Percentiles rank a stretch among this genome's conserved stretches.
phyloP scores from a whole-genome alignment of 1,284 basidiomycete species.

The Cutaneotrichosporon cutaneum region DNA sequence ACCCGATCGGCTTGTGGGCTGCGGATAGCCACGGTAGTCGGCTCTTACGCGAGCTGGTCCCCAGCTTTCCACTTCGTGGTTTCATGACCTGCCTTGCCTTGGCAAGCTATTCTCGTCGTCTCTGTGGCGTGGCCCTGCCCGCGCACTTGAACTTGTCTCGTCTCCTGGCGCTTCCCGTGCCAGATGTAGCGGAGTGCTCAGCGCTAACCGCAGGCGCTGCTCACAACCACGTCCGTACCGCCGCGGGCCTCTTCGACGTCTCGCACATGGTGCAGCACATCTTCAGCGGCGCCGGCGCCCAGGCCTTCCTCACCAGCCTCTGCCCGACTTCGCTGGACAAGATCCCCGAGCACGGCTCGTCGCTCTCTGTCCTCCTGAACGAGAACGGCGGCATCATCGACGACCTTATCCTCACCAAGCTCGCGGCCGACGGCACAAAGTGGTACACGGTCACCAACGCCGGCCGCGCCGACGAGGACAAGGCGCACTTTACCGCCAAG shows the following conservation, averaged over 20 bases:
- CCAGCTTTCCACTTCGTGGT: no score
- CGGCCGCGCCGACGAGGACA: slow-evolving; percentile 75
- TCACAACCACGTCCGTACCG: slow-evolving; percentile 83
- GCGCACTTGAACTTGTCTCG: no score
- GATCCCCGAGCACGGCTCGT: slow-evolving; percentile 68
- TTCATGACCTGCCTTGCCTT: no score
- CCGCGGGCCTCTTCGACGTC: slow-evolving; percentile 91
- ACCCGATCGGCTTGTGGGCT: not conserved
- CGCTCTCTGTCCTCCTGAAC: slow-evolving; percentile 85
- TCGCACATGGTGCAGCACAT: slow-evolving; percentile 95
- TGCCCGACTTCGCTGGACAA: slow-evolving; percentile 75
- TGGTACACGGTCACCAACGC: slow-evolving; percentile 98
- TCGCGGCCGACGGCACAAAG: slow-evolving; percentile 63
- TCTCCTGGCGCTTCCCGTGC: no score
- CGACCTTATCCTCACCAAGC: slow-evolving; percentile 82
- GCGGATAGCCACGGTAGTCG: not conserved
- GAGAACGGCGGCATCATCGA: slow-evolving; percentile 91
- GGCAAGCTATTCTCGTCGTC: no score
- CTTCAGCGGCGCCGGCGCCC: slow-evolving; percentile 71
- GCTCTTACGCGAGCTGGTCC: no score
- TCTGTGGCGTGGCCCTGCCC: no score
- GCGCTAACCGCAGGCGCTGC: slow-evolving; percentile 66
- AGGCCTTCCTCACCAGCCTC: slow-evolving; percentile 78
- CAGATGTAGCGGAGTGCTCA: no score
- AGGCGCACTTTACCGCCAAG: slow-evolving; percentile 71